These are phyloP conservation scores for Xerocomus spinulosus DNA, from an alignment of 768 basidiomycete genomes.

Conservation along the genomic window DNA sequence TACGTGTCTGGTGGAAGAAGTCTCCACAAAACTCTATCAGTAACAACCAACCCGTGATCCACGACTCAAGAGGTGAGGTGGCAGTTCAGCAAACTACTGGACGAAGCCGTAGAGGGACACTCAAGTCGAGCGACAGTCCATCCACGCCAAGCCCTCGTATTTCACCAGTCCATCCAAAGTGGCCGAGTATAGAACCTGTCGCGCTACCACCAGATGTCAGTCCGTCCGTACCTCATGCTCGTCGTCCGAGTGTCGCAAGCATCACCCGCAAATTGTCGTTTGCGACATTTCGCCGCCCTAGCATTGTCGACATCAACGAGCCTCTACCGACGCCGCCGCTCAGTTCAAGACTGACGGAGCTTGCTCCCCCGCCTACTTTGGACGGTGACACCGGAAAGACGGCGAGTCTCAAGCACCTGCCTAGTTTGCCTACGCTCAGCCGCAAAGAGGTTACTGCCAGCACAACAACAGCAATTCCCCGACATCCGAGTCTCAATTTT, in stretches of 20 bases:
- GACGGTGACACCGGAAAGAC: conserved; percentile 7
- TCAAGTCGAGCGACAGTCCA: conserved; percentile 9
- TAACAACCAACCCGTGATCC: conserved; percentile 7
- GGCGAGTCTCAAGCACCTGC: conserved; percentile 23
- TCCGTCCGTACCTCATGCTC: conserved; percentile 5
- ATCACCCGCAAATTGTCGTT: conserved; percentile 32
- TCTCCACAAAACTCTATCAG: conserved; percentile 10
- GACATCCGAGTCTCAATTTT: conserved; percentile 16
- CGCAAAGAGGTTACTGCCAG: neutral
- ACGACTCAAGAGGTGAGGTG: conserved; percentile 8
- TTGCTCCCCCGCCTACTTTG: conserved; percentile 17
- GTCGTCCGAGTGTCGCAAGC: conserved; percentile 27
- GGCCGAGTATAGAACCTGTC: conserved; percentile 22
- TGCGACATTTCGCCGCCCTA: conserved; percentile 26
- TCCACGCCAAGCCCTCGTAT: conserved; percentile 20
- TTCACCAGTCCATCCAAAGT: conserved; percentile 16
- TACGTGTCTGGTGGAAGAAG: conserved; percentile 32
- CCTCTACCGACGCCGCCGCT: conserved; percentile 17
- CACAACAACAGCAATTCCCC: conserved; percentile 1
- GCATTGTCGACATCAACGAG: conserved; percentile 19
- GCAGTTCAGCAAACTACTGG: neutral
- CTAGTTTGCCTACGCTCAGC: conserved; percentile 20
- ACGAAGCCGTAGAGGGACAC: conserved; percentile 10
- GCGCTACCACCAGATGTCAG: conserved; percentile 6
- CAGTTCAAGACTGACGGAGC: conserved; percentile 9